Conservation (phyloP, 441 rosid genomes). For the Arabidopsis hybrid region DNA sequence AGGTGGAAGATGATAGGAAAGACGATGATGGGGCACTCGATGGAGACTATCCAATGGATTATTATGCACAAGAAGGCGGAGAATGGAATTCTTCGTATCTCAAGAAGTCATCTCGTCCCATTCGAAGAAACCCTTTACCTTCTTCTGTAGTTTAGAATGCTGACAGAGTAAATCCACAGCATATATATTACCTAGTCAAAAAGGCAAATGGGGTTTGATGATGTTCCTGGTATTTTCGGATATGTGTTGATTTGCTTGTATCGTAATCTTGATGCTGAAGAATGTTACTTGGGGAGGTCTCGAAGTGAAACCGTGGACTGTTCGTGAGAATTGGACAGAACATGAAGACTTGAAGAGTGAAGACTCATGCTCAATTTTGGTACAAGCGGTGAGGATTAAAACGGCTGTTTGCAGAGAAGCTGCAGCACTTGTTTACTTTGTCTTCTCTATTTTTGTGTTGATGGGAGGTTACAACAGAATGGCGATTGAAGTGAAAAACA, state of each 20-base stretch:
- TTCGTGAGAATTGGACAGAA: conserved; percentile 13
- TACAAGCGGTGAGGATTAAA: conserved; percentile 6
- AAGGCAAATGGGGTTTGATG: neutral
- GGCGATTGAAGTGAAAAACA: neutral
- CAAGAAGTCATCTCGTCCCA: conserved; percentile 64
- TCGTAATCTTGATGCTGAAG: neutral
- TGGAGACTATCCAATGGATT: conserved; percentile 95
- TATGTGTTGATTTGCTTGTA: neutral
- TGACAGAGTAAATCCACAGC: neutral
- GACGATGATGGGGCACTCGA: conserved; percentile 34
- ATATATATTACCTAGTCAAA: neutral
- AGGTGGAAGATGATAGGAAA: conserved; percentile 18
- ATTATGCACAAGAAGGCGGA: conserved; percentile 94
- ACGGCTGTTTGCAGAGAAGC: neutral
- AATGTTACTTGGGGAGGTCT: conserved; percentile 4
- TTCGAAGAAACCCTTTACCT: conserved; percentile 48
- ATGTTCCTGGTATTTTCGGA: too few relatives aligned
- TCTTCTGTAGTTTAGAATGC: conserved; percentile 41
- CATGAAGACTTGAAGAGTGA: conserved; percentile 18
- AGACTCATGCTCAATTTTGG: neutral
- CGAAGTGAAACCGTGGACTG: neutral
- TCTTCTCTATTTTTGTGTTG: neutral
- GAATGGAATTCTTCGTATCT: conserved; percentile 90
- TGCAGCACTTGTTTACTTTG: neutral
- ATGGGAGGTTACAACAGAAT: conserved; percentile 2